These are phyloP conservation scores for Mycena leptocephala DNA, from an alignment of 768 basidiomycete species.

Conservation along the genomic window DNA sequence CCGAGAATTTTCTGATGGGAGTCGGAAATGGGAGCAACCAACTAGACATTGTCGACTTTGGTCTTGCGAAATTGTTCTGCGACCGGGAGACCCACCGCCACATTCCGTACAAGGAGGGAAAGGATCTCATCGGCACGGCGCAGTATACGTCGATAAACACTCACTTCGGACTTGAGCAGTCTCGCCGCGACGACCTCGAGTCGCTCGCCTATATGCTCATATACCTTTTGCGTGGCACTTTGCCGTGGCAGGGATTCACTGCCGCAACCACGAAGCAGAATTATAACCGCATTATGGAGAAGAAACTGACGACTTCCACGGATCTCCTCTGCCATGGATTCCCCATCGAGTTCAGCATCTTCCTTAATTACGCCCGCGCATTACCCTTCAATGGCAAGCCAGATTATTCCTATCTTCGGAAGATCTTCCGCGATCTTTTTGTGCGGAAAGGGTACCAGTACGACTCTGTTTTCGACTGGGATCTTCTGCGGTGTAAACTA, in stretches of 20 bases:
- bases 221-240: slow-evolving; percentile 99
- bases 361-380: slow-evolving; percentile 98
- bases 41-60: slow-evolving; percentile 98
- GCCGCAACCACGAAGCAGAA: slow-evolving; percentile 99
- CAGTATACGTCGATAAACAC: slow-evolving; percentile 99
- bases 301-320: slow-evolving; percentile 99
- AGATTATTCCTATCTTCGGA: slow-evolving; percentile 99
- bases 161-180: slow-evolving; percentile 97
- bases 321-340: slow-evolving; percentile 98
- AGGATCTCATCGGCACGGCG: slow-evolving; percentile 98
- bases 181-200: slow-evolving; percentile 97
- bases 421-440: slow-evolving; percentile 98
- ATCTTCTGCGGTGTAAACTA: slow-evolving; percentile 92
- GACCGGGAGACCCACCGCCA: slow-evolving; percentile 99
- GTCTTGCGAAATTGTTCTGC: slow-evolving; percentile 99
- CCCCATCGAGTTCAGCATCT: slow-evolving; percentile 99
- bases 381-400: slow-evolving; percentile 99
- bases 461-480: slow-evolving; percentile 99
- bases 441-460: slow-evolving; percentile 99
- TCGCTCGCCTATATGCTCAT: slow-evolving; percentile 99
- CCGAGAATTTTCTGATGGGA: slow-evolving; percentile 99
- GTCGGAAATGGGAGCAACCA: slow-evolving; percentile 99
- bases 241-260: slow-evolving; percentile 99
- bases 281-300: slow-evolving; percentile 99
- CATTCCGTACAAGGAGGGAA: slow-evolving; percentile 99